Percentiles rank a stretch among this genome's conserved stretches.
Evolutionary conservation across 176 grass and related monocot species (phyloP).

Genomic region (Aegilops speltoides): DNA sequence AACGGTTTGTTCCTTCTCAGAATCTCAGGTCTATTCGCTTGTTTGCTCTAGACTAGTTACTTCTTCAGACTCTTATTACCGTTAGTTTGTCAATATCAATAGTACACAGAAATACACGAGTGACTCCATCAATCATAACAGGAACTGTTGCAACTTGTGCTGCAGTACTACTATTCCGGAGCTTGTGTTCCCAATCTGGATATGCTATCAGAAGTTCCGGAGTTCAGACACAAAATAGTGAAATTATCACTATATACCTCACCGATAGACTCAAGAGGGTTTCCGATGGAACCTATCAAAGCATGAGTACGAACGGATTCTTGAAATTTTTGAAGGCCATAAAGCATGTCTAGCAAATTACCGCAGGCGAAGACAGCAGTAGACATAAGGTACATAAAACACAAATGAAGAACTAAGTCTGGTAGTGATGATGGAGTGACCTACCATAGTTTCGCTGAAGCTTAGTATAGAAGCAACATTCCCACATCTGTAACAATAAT

Average conservation of each 20-base stretch:
- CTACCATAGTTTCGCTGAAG: conserved; percentile 91
- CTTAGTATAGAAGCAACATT: conserved; percentile 98
- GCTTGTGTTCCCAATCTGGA: neutral
- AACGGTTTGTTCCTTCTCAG: neutral
- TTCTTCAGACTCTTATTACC: neutral
- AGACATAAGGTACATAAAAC: neutral
- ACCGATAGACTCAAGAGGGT: neutral
- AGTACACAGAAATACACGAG: neutral
- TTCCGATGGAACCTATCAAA: neutral
- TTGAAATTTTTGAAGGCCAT: neutral
- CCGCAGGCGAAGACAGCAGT: neutral
- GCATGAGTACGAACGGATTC: neutral
- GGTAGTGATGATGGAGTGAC: neutral
- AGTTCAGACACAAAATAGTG: neutral
- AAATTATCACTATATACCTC: neutral
- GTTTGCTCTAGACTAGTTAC: neutral
- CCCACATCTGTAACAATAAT: conserved; percentile 99
- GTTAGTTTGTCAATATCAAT: neutral
- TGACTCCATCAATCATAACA: neutral
- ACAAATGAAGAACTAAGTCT: neutral
- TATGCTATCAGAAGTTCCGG: neutral
- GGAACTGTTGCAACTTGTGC: too few species aligned
- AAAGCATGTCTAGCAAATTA: neutral
- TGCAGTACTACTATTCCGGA: too few species aligned
- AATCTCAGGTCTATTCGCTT: neutral